Percentiles rank a stretch among this genome's conserved stretches.
These are phyloP conservation scores for Rhizoclosmatium sp. DNA, from an alignment of 192 early-diverging fungal genomes.

Conservation along the genomic window DNA sequence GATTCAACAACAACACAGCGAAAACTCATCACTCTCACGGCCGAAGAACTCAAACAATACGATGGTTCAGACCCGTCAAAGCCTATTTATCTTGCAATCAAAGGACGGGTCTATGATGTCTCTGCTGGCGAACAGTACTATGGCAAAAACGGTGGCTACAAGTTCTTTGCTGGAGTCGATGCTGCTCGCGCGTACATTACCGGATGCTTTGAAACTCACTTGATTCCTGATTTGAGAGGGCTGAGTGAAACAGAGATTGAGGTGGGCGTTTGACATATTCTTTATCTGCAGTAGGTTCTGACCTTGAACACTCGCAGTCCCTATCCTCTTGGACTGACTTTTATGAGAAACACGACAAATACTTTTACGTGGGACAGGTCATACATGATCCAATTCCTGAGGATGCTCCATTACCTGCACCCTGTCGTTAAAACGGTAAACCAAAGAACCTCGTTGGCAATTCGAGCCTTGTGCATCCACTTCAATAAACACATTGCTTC, in stretches of 20 bases:
- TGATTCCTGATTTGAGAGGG: constrained; percentile 94
- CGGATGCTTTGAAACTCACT: constrained; percentile 91
- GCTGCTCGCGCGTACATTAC: constrained; percentile 94
- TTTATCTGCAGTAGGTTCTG: neutral
- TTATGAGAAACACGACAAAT: constrained; percentile 87
- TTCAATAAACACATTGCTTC: too few species aligned
- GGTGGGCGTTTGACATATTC: constrained; percentile 51
- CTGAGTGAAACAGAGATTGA: constrained; percentile 76
- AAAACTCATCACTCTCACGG: constrained; percentile 62
- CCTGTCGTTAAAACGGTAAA: constrained; percentile 62
- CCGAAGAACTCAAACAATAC: constrained; percentile 78
- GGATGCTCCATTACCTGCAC: constrained; percentile 79
- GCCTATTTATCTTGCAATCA: constrained; percentile 90
- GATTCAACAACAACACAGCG: constrained; percentile 14
- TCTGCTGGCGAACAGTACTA: constrained; percentile 78
- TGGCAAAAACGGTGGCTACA: constrained; percentile 81
- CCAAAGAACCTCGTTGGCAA: too few species aligned
- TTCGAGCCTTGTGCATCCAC: too few species aligned
- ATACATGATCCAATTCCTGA: constrained; percentile 84
- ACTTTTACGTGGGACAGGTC: constrained; percentile 86
- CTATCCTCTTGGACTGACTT: constrained; percentile 86
- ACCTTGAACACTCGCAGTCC: constrained; percentile 47
- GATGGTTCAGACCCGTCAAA: constrained; percentile 83
- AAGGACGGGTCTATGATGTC: constrained; percentile 96
- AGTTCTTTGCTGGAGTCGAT: constrained; percentile 90